Evolutionary conservation across 2,329 filamentous ascomycete genomes (phyloP).

Genomic region (Cercospora zeina): DNA sequence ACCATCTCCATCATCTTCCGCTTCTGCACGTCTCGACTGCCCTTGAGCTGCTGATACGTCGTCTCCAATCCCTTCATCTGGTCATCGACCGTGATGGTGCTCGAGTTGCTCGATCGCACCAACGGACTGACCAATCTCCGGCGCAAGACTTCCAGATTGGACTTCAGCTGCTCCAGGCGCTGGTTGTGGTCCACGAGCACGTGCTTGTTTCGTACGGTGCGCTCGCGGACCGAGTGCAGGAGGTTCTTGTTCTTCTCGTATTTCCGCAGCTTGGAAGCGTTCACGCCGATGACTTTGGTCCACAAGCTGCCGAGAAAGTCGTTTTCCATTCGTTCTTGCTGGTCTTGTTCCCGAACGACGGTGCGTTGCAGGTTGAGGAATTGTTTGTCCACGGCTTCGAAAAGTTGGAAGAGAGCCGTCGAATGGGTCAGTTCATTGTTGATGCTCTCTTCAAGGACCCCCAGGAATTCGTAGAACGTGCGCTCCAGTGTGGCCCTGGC

Average conservation of each 20-base stretch:
- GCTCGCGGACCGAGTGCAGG: slow-evolving; percentile 73
- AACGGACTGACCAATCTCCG: slow-evolving; percentile 82
- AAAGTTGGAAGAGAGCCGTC: slow-evolving; percentile 79
- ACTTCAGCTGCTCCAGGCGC: slow-evolving; percentile 78
- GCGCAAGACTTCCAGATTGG: slow-evolving; percentile 80
- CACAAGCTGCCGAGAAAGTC: slow-evolving; percentile 83
- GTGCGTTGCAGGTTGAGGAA: slow-evolving; percentile 85
- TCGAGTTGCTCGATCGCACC: slow-evolving; percentile 67
- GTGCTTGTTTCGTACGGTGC: slow-evolving; percentile 83
- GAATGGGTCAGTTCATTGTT: slow-evolving; percentile 79
- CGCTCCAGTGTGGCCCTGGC: slow-evolving; percentile 78
- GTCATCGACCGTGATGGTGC: slow-evolving; percentile 73
- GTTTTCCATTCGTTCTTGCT: slow-evolving; percentile 75
- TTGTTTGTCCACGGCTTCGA: slow-evolving; percentile 85
- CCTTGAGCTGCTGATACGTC: slow-evolving; percentile 74
- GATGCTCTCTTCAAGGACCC: slow-evolving; percentile 85
- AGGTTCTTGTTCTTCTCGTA: slow-evolving; percentile 87
- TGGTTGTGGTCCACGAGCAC: slow-evolving; percentile 84
- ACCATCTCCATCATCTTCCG: slow-evolving; percentile 41
- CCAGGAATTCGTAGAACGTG: slow-evolving; percentile 84
- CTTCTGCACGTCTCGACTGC: slow-evolving; percentile 69
- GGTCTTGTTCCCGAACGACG: slow-evolving; percentile 78
- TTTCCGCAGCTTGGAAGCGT: slow-evolving; percentile 74
- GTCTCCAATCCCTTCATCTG: slow-evolving; percentile 82
- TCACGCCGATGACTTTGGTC: slow-evolving; percentile 78